These are phyloP conservation scores for Cryptosporidium sp. DNA, from an alignment of 169 alveolate genomes.

Conservation along the genomic window DNA sequence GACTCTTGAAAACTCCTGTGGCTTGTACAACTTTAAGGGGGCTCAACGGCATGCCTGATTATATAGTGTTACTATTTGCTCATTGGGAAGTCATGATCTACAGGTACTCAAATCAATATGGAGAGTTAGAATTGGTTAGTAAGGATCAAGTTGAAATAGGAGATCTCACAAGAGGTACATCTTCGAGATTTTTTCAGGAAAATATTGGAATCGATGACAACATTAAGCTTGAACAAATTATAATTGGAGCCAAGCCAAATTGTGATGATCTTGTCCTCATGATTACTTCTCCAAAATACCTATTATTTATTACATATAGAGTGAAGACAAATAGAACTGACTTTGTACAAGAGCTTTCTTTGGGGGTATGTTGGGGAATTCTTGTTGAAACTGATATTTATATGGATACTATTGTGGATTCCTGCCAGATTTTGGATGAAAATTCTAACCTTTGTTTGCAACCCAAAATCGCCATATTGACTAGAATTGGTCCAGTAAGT, in stretches of 20 bases:
- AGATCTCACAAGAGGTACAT: not conserved
- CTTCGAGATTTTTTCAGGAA: not conserved
- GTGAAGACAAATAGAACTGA: not conserved
- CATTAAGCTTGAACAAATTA: conserved; percentile 30
- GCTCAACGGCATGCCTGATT: conserved; percentile 13
- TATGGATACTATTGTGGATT: conserved; percentile 55
- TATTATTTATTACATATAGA: conserved; percentile 30
- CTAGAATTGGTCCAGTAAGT: conserved; percentile 67
- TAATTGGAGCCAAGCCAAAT: not conserved
- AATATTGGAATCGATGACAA: conserved; percentile 21
- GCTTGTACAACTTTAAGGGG: conserved; percentile 48
- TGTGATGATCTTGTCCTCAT: not conserved
- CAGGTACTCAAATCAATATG: conserved; percentile 22
- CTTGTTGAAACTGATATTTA: conserved; percentile 18
- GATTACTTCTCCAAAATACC: conserved; percentile 57
- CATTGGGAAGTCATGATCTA: conserved; percentile 42
- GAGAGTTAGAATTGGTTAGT: conserved; percentile 39
- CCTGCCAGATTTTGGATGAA: conserved; percentile 46
- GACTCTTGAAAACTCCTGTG: conserved; percentile 51
- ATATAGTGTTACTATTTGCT: conserved; percentile 23
- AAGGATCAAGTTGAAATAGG: conserved; percentile 37
- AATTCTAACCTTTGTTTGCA: conserved; percentile 12
- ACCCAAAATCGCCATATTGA: conserved; percentile 38
- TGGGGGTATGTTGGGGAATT: conserved; percentile 58
- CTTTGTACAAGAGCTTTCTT: not conserved